These are phyloP conservation scores for Waltergamsia citrina DNA, from an alignment of 2,329 filamentous ascomycete genomes.

Conservation along the genomic window DNA sequence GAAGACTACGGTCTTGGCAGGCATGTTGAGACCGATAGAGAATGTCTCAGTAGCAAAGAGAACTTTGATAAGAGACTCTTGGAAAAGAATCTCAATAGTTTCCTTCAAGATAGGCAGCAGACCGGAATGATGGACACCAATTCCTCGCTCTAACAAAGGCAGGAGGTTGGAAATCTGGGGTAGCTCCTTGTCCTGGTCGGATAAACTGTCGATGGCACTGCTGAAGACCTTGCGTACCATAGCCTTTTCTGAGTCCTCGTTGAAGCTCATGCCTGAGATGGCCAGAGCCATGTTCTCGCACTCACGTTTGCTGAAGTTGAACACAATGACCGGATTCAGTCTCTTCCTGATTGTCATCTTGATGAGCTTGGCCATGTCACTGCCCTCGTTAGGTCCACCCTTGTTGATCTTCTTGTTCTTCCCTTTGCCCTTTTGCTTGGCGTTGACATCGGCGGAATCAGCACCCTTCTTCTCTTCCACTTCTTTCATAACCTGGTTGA, in stretches of 20 bases:
- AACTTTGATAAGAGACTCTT: conserved; percentile 95
- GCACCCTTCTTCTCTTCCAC: conserved; percentile 83
- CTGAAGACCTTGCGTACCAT: conserved; percentile 93
- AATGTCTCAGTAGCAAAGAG: conserved; percentile 98
- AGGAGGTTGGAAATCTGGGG: conserved; percentile 88
- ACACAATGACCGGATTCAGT: conserved; percentile 97
- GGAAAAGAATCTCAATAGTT: conserved; percentile 97
- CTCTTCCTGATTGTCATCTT: conserved; percentile 98
- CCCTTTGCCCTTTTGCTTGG: conserved; percentile 75
- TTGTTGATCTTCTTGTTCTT: conserved; percentile 91
- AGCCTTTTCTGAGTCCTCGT: conserved; percentile 88
- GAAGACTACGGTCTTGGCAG: conserved; percentile 98
- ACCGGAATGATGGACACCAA: conserved; percentile 95
- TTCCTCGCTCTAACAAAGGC: conserved; percentile 79
- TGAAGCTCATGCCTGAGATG: conserved; percentile 83
- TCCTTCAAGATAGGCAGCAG: conserved; percentile 94
- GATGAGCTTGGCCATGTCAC: conserved; percentile 94
- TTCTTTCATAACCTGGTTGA: conserved; percentile 87
- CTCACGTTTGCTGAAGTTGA: conserved; percentile 98
- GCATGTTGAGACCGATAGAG: conserved; percentile 98
- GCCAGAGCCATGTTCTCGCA: conserved; percentile 85
- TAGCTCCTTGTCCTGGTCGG: conserved; percentile 79
- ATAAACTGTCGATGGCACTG: conserved; percentile 85
- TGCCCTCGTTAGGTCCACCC: conserved; percentile 63
- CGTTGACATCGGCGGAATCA: conserved; percentile 69